phyloP scores from a whole-genome alignment of 768 basidiomycete genomes.

The Termitomyces sp. region DNA sequence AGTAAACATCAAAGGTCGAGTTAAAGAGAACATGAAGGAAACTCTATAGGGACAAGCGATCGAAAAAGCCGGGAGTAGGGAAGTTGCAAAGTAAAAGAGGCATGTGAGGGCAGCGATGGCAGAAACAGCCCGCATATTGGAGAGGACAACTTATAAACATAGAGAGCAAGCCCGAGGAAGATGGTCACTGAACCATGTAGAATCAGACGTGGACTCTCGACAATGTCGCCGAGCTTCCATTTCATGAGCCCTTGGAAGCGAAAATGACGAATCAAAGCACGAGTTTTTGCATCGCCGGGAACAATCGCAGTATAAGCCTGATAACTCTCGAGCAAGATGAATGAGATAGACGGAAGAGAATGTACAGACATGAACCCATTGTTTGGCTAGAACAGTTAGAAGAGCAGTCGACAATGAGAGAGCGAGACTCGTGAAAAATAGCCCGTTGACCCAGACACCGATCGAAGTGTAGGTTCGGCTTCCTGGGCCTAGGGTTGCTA shows the following conservation, averaged over 20 bases:
- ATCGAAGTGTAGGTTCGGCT: background rate
- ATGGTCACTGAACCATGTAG: background rate
- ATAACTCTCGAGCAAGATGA: background rate
- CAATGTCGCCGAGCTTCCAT: background rate
- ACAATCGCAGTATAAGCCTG: background rate
- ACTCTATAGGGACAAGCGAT: background rate
- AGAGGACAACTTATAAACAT: background rate
- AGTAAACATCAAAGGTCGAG: background rate
- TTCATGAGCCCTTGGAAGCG: background rate
- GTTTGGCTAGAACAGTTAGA: background rate
- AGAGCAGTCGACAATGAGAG: background rate
- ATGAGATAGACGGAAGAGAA: background rate
- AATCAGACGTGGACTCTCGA: background rate
- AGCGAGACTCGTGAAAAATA: background rate
- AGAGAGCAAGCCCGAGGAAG: background rate
- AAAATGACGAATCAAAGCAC: conserved; percentile 1
- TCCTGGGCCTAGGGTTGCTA: background rate
- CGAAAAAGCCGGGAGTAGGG: background rate
- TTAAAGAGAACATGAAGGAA: background rate
- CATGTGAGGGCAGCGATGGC: background rate
- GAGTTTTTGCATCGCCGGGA: background rate
- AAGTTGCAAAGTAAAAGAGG: background rate
- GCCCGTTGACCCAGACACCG: no score
- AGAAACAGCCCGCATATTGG: background rate
- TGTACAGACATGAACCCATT: background rate